Evolutionary conservation across 2,329 filamentous ascomycete species (phyloP), one percentile per base, ranked within the genome.

Genomic region (Monosporascus sp.): DNA sequence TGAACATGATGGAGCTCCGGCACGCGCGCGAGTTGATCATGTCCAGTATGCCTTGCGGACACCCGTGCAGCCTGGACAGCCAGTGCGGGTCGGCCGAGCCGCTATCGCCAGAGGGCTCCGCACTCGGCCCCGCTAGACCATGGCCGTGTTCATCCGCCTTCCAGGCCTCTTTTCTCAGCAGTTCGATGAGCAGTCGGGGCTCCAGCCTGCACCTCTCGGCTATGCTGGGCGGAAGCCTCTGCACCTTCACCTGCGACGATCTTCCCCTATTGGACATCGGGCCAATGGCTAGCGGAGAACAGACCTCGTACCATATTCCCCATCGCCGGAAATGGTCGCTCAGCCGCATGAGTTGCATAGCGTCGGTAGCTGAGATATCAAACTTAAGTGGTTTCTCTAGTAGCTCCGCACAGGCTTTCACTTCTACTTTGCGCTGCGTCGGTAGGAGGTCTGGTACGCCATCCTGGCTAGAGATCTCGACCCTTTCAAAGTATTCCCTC

Each of bases 1-100:
- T 93, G 70, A 95, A 95, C 88, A 92, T 93, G 66, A 94, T 85
- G 2, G 90, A 88, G 37, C 87, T 89, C 51, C 88, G 78, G 63
- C 89, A 94, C 1, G 89, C 84, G 52, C 87, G 79, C 0, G 88
- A 91, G 63, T 91, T 86, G 5, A 93, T 72, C 65, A 93, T 71
- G 31, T 95, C 88, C 4, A 95, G 62, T 14, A 97, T 84, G 0
- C 87, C 86, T 26, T 79, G 75, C 0, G 93, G 92, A 60, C 89
- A 95, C 2, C 78, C 78, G 31, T 84, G 80, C 41, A 96, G 82
- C 6, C 74, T 74, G 1, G 77, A 70, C 1, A 88, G 72, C 86
- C 87, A 91, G 14, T 67, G 64, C 3, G 62, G 52, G 11, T 57
- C 56, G 3, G 48, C 20, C 3, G 55, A 50, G 9, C 48, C 50